Base-by-base conservation (phyloP, 441 rosid species). In the Gossypium gossypioides region DNA sequence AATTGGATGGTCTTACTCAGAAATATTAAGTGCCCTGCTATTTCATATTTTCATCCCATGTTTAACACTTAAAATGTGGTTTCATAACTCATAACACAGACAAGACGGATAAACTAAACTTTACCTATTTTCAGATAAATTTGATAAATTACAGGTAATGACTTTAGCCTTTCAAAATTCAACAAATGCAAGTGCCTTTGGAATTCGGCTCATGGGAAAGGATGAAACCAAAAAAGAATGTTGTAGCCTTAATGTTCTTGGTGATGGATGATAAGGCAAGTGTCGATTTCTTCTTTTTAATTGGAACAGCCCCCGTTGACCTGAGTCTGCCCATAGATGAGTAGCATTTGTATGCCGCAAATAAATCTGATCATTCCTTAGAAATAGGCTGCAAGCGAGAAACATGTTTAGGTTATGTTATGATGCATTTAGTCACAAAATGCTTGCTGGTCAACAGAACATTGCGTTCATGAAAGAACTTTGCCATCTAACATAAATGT, bases 371-470 rank as follows among this genome's bases (percentile, higher is more conserved):
- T 68, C 60, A 66, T 56, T 54, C 72, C 32, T 57, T 37, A 5
- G 15, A 7, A 19, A 0, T 19, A 7, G 29, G 48, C 77, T 77
- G 77, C 68, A 56, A 46, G 51, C 51, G 4, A 34, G 18, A 72
- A 15, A 52, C 24, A 40, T 3, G 51, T 46, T 46, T 46, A 46
- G 51, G 51, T 13, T 46, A 46, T 46, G 2, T 34, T 34, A 34
- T 34, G 40, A 34, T 34, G 40, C 40, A 34, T 34, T 34, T 34
- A 34, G 40, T 6, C 40, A 6, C 40, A 34, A 34, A 34, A 34
- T 6, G 51, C 51, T 46, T 46, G 4, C 54, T n/a, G 5, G 54
- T 48, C 22, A 51, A 55, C 27, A 55, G 16, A 55, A 55, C 24
- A 22, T 56, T 56, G 60, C 29, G 21, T 22, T 56, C 60, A 56